Conservation (phyloP, 352 stramenopile genomes). For the Phytophthora pini region DNA sequence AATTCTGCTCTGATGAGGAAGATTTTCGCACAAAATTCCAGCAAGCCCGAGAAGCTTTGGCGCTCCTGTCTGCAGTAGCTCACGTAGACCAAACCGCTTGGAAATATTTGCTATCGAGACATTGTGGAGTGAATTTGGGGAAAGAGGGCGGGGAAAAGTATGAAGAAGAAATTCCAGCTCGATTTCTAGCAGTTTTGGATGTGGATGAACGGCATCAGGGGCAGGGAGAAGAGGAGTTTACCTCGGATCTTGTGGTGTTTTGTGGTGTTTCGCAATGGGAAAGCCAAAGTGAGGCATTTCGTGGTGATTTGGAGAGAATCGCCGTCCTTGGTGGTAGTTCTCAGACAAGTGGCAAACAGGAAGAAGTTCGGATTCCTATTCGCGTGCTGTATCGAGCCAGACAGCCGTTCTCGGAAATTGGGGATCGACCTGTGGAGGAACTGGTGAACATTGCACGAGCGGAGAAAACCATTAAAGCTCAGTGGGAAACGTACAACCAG, state of each 20-base stretch:
- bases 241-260: conserved; percentile 5
- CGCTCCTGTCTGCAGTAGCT: conserved; percentile 32
- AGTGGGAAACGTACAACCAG: conserved; percentile 3
- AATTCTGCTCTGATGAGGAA: conserved; percentile 6
- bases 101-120: conserved; percentile 32
- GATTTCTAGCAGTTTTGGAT: conserved; percentile 4
- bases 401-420: conserved; percentile 1
- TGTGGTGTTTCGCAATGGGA: conserved; percentile 2
- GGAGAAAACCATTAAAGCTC: neutral
- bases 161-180: conserved; percentile 9
- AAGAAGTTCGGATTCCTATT: conserved; percentile 13
- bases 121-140: conserved; percentile 13
- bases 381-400: conserved; percentile 5
- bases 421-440: conserved; percentile 4
- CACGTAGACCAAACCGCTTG: conserved; percentile 26
- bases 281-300: conserved; percentile 4
- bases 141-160: conserved; percentile 1
- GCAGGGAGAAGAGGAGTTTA: neutral
- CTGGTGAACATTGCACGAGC: conserved; percentile 2
- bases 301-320: conserved; percentile 3
- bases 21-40: conserved; percentile 10
- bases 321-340: neutral
- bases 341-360: neutral
- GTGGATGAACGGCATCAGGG: neutral
- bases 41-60: conserved; percentile 26